phyloP scores from a whole-genome alignment of 2,329 filamentous ascomycete genomes.

The Xylaria sp. region DNA sequence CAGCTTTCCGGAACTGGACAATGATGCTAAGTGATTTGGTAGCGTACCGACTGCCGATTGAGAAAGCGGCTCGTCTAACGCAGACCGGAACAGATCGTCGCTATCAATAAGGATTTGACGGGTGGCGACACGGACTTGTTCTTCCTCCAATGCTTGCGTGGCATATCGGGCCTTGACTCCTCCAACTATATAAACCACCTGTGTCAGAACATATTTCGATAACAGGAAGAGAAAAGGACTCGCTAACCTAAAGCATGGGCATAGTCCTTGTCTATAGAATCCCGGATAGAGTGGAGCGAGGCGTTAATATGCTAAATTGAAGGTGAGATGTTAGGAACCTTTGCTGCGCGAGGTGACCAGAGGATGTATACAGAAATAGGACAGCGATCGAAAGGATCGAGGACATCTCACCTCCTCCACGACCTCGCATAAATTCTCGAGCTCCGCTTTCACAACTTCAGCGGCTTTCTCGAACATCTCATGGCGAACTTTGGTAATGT shows the following conservation, averaged over 20 bases:
- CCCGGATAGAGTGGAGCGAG: neutral
- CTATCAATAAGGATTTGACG: too few species aligned
- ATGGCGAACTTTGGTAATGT: constrained; percentile 38
- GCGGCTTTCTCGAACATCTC: constrained; percentile 47
- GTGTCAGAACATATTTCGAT: neutral
- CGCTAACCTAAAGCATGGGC: neutral
- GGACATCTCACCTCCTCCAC: too few species aligned
- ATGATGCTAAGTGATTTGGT: too few species aligned
- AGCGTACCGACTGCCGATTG: too few species aligned
- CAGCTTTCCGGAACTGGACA: too few species aligned
- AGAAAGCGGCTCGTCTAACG: too few species aligned
- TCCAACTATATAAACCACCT: neutral
- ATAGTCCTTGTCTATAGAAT: neutral
- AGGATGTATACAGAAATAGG: too few species aligned
- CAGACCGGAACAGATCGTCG: too few species aligned
- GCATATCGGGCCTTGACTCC: neutral
- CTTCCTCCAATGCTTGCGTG: neutral
- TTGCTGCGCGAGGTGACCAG: neutral
- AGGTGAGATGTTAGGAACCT: neutral
- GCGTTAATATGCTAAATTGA: neutral
- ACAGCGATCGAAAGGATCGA: too few species aligned
- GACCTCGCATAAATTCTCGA: constrained; percentile 26
- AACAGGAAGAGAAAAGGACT: neutral
- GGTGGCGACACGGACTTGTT: neutral
- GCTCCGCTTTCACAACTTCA: constrained; percentile 35